These are phyloP conservation scores for Trichoderma atroviride DNA, from an alignment of 2,329 filamentous ascomycete genomes.

Conservation along the genomic window DNA sequence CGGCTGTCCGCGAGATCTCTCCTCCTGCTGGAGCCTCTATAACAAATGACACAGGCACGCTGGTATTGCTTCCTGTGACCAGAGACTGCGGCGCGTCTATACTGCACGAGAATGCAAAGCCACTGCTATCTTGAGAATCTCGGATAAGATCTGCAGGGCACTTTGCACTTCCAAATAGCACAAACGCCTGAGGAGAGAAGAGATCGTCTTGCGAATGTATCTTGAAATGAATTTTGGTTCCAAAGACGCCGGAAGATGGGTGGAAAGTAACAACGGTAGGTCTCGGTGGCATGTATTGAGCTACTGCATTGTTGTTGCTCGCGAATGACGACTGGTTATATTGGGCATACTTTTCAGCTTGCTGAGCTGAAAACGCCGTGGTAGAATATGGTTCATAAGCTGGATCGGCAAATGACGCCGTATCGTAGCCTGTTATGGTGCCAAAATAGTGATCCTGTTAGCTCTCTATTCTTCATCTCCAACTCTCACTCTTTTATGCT, in stretches of 20 bases:
- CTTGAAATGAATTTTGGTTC: slow-evolving; percentile 72
- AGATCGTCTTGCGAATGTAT: slow-evolving; percentile 77
- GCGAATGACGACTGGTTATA: slow-evolving; percentile 60
- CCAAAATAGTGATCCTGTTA: slow-evolving; percentile 5
- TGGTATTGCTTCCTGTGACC: slow-evolving; percentile 53
- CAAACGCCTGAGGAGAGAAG: slow-evolving; percentile 59
- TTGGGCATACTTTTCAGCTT: slow-evolving; percentile 54
- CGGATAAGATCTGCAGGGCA: slow-evolving; percentile 63
- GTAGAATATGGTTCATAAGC: slow-evolving; percentile 55
- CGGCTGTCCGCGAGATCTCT: slow-evolving; percentile 54
- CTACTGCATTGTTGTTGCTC: slow-evolving; percentile 65
- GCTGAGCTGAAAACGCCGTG: slow-evolving; percentile 51
- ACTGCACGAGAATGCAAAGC: slow-evolving; percentile 71
- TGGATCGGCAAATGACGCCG: slow-evolving; percentile 63
- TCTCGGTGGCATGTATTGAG: slow-evolving; percentile 65
- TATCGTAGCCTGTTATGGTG: slow-evolving; percentile 55
- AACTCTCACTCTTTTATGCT: neutral
- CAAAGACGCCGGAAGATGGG: slow-evolving; percentile 68
- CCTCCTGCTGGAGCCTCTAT: slow-evolving; percentile 57
- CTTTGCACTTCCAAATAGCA: slow-evolving; percentile 79
- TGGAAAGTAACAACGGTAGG: slow-evolving; percentile 67
- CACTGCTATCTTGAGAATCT: slow-evolving; percentile 57
- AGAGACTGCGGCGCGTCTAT: slow-evolving; percentile 68
- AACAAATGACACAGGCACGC: slow-evolving; percentile 58
- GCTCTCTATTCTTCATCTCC: neutral